Conservation (phyloP, 2,329 filamentous ascomycete genomes). For the Aurifilum marmelostoma region DNA sequence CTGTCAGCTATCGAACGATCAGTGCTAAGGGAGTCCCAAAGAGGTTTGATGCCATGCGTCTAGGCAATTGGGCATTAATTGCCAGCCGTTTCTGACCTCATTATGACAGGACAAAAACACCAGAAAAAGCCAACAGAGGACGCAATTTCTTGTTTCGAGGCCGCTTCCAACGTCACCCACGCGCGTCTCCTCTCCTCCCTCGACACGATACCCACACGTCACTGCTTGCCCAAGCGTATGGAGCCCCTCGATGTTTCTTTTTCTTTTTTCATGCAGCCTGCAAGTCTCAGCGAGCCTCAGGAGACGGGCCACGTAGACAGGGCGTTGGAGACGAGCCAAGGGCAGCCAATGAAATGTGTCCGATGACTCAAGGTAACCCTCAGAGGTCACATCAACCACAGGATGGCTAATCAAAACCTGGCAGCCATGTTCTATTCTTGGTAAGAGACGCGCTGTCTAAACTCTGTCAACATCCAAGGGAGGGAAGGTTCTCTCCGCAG, state of each 20-base stretch:
- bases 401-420: background rate
- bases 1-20: background rate
- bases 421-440: background rate
- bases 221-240: background rate
- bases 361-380: background rate
- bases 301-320: background rate
- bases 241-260: background rate
- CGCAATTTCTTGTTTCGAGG: background rate
- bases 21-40: background rate
- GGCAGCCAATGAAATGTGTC: background rate
- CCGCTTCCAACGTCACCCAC: background rate
- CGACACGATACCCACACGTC: background rate
- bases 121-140: background rate
- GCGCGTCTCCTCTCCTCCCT: background rate
- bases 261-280: background rate
- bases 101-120: background rate
- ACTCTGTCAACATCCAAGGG: background rate
- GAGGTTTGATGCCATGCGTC: background rate
- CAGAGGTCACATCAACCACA: background rate
- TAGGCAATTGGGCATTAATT: background rate
- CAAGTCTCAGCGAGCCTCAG: background rate
- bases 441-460: background rate
- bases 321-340: background rate
- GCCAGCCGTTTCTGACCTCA: background rate
- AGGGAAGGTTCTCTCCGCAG: background rate